Evolutionary conservation across 2,329 filamentous ascomycete species (phyloP).

Genomic region (Cladosporium sp.): DNA sequence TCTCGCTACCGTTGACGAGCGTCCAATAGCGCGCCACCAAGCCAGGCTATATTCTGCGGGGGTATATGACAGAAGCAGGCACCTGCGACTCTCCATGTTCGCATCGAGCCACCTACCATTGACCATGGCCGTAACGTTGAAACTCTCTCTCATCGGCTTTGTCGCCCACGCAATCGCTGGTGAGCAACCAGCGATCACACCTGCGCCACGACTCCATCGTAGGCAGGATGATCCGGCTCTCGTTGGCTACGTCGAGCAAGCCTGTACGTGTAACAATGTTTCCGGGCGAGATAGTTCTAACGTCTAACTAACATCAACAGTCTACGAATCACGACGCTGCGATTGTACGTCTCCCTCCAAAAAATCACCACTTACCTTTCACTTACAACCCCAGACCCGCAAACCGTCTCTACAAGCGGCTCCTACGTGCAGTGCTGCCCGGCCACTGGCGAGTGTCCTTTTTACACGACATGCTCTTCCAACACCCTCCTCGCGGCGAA

Average conservation of each 20-base stretch:
- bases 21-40: too few species aligned
- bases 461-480: constrained; percentile 1
- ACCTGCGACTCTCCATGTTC: too few species aligned
- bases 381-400: not conserved
- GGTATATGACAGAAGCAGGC: too few species aligned
- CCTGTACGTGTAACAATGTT: not conserved
- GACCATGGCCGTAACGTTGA: not conserved
- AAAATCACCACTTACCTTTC: too few species aligned
- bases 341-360: not conserved
- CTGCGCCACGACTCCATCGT: not conserved
- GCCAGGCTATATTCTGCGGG: too few species aligned
- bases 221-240: not conserved
- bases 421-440: constrained; percentile 5
- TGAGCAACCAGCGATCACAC: not conserved
- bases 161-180: not conserved
- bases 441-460: not conserved
- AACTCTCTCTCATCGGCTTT: not conserved
- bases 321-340: not conserved
- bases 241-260: not conserved
- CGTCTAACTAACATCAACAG: not conserved
- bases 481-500: constrained; percentile 5
- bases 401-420: constrained; percentile 1
- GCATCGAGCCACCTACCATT: too few species aligned
- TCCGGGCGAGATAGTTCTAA: not conserved
- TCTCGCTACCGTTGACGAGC: too few species aligned